Conservation (phyloP, 805 yeast genomes). For the Yarrowia osloensis region DNA sequence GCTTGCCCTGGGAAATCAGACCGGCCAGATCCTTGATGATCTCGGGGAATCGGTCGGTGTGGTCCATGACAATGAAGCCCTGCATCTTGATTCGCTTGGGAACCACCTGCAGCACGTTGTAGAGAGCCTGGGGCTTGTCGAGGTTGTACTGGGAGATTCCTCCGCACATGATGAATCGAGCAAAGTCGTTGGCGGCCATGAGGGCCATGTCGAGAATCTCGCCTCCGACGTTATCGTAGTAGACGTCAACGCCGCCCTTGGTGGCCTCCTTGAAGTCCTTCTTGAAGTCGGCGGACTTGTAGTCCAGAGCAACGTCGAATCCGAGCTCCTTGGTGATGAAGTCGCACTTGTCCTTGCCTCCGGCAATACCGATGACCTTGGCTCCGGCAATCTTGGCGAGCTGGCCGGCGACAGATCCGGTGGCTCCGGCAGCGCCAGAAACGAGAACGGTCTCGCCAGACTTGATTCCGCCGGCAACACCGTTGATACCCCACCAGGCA, state of each 20-base stretch:
- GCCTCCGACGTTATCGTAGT: constrained; percentile 45
- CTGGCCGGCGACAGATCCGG: constrained; percentile 73
- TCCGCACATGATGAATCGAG: constrained; percentile 32
- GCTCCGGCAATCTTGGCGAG: constrained; percentile 67
- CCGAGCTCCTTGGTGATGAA: constrained; percentile 65
- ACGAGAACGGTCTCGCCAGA: constrained; percentile 71
- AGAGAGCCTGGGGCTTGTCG: constrained; percentile 23
- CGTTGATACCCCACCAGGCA: constrained; percentile 67
- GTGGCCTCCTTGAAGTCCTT: constrained; percentile 42
- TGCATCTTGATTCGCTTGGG: constrained; percentile 31
- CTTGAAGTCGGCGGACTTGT: constrained; percentile 41
- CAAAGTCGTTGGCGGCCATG: constrained; percentile 25
- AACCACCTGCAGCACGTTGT: background rate
- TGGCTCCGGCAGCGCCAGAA: constrained; percentile 97
- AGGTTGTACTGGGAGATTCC: constrained; percentile 30
- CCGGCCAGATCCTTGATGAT: constrained; percentile 19
- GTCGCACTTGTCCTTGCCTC: constrained; percentile 68
- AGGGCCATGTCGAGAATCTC: constrained; percentile 32
- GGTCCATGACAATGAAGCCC: constrained; percentile 31
- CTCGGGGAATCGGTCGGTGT: constrained; percentile 18
- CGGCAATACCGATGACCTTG: constrained; percentile 80
- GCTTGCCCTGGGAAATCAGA: constrained; percentile 12
- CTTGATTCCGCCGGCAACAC: constrained; percentile 61
- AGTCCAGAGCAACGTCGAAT: constrained; percentile 66
- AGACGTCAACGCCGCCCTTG: constrained; percentile 42